Evolutionary conservation across 495 filamentous ascomycete species (phyloP).

Genomic region (Podospora comata): DNA sequence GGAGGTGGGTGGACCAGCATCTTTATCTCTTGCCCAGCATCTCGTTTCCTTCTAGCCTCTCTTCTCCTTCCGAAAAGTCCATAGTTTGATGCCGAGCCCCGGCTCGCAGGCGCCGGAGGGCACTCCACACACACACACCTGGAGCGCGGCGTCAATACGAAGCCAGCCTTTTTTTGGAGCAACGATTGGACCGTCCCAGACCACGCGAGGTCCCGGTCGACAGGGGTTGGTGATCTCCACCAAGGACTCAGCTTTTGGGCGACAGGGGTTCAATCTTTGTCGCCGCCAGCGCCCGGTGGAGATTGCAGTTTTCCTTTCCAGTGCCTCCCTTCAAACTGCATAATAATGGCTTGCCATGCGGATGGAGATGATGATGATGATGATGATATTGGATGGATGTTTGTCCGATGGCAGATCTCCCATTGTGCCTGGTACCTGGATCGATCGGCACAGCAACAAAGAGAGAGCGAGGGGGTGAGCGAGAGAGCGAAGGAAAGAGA

Average conservation of each 20-base stretch:
- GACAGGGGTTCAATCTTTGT: background rate
- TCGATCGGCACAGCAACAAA: background rate
- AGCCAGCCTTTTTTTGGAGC: background rate
- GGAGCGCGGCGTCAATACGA: constrained; percentile 15
- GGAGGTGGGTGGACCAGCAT: background rate
- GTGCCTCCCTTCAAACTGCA: background rate
- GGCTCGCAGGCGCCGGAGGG: constrained; percentile 1
- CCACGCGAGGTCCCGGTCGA: background rate
- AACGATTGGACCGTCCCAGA: constrained; percentile 5
- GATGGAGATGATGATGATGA: background rate
- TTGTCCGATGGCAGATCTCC: background rate
- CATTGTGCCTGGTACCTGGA: background rate
- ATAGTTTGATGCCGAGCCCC: constrained; percentile 6
- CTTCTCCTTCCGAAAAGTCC: background rate
- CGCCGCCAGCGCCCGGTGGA: background rate
- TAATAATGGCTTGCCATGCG: background rate
- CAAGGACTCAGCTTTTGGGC: background rate
- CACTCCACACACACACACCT: constrained; percentile 3
- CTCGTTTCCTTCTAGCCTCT: background rate
- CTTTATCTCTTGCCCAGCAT: constrained; percentile 10
- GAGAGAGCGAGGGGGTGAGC: no score
- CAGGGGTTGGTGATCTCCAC: constrained; percentile 3
- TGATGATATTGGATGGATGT: background rate
- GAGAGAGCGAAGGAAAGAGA: background rate
- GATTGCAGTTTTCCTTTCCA: background rate